Evolutionary conservation across 805 yeast species (phyloP).

Genomic region (Zygotorulaspora chibaensis): DNA sequence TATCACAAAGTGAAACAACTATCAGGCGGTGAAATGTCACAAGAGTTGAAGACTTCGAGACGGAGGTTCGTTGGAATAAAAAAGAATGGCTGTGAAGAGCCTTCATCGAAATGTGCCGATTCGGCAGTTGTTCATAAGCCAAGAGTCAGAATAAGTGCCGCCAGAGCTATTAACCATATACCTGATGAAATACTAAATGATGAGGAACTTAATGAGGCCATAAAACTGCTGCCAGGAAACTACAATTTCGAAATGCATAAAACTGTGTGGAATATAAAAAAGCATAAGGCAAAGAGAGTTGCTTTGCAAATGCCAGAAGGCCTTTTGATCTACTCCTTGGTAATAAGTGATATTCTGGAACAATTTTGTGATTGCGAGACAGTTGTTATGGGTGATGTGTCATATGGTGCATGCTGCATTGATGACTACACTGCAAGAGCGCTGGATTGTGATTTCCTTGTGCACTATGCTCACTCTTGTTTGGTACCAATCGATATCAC

Average conservation of each 20-base stretch:
- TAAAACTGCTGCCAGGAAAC: conserved; percentile 76
- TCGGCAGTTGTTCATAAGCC: conserved; percentile 28
- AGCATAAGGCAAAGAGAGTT: conserved; percentile 70
- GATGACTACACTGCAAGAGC: conserved; percentile 95
- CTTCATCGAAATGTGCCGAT: conserved; percentile 24
- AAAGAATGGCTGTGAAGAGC: conserved; percentile 20
- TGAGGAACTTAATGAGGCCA: conserved; percentile 77
- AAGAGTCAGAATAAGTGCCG: conserved; percentile 37
- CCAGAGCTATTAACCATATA: conserved; percentile 74
- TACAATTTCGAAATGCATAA: conserved; percentile 95
- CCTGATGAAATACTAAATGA: conserved; percentile 83
- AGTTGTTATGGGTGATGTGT: conserved; percentile 96
- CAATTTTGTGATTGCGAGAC: conserved; percentile 87
- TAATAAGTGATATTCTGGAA: conserved; percentile 87
- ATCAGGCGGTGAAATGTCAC: conserved; percentile 2
- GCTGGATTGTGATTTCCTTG: conserved; percentile 86
- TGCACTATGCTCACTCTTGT: conserved; percentile 97
- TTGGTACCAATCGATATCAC: conserved; percentile 93
- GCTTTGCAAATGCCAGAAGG: conserved; percentile 99
- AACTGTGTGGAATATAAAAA: conserved; percentile 87
- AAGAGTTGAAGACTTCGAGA: conserved; percentile 37
- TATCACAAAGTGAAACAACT: not conserved
- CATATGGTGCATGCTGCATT: conserved; percentile 97
- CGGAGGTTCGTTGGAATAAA: conserved; percentile 61
- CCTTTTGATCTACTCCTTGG: conserved; percentile 75